Base-by-base conservation (phyloP, 345 rosid species). In the Salix brachista region DNA sequence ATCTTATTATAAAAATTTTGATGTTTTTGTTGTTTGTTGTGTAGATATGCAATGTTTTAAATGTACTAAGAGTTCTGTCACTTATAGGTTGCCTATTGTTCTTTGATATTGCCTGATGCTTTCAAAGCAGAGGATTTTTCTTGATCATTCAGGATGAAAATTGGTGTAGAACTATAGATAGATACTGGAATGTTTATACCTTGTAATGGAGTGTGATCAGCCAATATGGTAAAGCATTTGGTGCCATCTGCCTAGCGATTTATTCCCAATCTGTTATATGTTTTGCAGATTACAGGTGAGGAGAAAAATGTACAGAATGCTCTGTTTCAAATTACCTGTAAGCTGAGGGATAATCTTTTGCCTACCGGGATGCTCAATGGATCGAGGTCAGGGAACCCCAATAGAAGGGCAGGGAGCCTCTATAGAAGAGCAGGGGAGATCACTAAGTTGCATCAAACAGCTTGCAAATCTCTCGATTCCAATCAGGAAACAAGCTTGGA, bases 201-300 rank as follows among this genome's bases (percentile, higher is more conserved):
- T 3, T 44, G 42, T 36, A 72, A n/a, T 19, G 18, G 50, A n/a
- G 7, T 5, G 25, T 71, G 25, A 28, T 25, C 34, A 21, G 74
- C 21, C 23, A 69, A 69, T 8, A 44, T 72, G 80, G 61, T 44
- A 30, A 19, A 58, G 17, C 25, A 65, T 42, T 23, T 60, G 78
- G 10, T 50, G 56, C 67, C 39, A 74, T 58, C 68, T 78, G 39
- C n/a, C 62, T 41, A 41, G 44, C 28, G 17, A 34, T 64, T 62
- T 52, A 26, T 46, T 41, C n/a, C 61, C 26, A 77, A 67, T 65
- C 4, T 52, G 19, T 52, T 44, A 60, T 65, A 32, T 25, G n/a
- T 75, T 75, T 81, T 78, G 75, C 85, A 88, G 91, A 86, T 88
- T 34, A 75, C 73, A 28, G 91, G 91, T 4, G 81, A 75, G 58